Conservation (phyloP, 1,284 basidiomycete species). For the Malassezia globosa region DNA sequence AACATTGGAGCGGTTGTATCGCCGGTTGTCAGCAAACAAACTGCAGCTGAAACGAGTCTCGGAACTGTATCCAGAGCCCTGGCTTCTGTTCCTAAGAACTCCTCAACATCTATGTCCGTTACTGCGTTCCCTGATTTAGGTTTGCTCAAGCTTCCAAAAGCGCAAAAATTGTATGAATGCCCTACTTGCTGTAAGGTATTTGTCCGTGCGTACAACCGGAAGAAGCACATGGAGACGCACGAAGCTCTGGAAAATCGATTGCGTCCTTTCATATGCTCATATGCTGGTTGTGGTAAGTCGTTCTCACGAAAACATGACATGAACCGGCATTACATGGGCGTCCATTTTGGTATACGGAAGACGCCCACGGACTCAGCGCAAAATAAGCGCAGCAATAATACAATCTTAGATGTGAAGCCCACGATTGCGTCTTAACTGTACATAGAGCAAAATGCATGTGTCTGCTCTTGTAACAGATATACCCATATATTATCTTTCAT, state of each 20-base stretch:
- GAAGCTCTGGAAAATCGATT: slow-evolving; percentile 17
- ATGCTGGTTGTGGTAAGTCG: slow-evolving; percentile 8
- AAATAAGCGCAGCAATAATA: too few relatives aligned
- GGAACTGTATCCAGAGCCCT: slow-evolving; percentile 6
- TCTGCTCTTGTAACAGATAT: too few relatives aligned
- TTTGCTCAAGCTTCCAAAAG: background rate
- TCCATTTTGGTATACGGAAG: slow-evolving; percentile 10
- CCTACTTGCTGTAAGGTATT: slow-evolving; percentile 17
- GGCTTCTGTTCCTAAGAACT: background rate
- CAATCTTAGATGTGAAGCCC: too few relatives aligned
- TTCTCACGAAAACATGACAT: slow-evolving; percentile 17
- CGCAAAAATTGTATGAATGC: slow-evolving; percentile 9
- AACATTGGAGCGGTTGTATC: slow-evolving; percentile 1
- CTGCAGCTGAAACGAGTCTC: background rate
- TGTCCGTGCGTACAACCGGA: slow-evolving; percentile 14
- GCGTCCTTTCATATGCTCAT: slow-evolving; percentile 10
- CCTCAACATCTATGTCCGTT: background rate
- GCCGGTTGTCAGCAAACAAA: slow-evolving; percentile 9
- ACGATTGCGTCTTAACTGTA: too few relatives aligned
- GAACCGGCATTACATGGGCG: slow-evolving; percentile 17
- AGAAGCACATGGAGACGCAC: slow-evolving; percentile 16
- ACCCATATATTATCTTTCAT: too few relatives aligned
- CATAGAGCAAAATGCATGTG: too few relatives aligned
- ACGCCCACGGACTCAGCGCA: too few relatives aligned
- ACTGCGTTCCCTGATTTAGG: slow-evolving; percentile 4